These are phyloP conservation scores for Nemania sp. DNA, from an alignment of 2,329 filamentous ascomycete species.

Conservation along the genomic window DNA sequence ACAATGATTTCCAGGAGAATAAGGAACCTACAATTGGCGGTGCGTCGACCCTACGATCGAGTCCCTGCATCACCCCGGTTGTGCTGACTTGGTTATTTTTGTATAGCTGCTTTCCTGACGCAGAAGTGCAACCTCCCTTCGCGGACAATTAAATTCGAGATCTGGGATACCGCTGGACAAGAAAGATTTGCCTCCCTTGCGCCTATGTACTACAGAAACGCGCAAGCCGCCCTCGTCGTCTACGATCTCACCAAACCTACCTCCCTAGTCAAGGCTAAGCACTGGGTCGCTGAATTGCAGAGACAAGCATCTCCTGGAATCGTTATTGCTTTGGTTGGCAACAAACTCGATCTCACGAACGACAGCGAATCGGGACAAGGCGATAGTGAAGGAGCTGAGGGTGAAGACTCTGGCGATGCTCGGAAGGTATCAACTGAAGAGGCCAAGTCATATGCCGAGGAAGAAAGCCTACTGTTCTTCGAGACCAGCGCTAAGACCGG, in stretches of 20 bases:
- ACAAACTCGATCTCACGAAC: slow-evolving; percentile 88
- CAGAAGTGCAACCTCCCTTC: slow-evolving; percentile 97
- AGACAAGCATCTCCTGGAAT: slow-evolving; percentile 95
- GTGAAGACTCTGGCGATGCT: slow-evolving; percentile 69
- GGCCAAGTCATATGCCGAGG: slow-evolving; percentile 90
- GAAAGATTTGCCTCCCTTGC: slow-evolving; percentile 96
- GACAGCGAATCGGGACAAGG: slow-evolving; percentile 51
- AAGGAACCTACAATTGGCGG: slow-evolving; percentile 99
- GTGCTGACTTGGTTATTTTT: slow-evolving; percentile 14
- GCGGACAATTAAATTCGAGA: slow-evolving; percentile 90
- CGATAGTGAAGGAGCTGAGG: slow-evolving; percentile 49
- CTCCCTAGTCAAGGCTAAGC: slow-evolving; percentile 93
- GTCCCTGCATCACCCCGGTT: slow-evolving; percentile 12
- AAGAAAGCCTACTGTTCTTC: slow-evolving; percentile 92
- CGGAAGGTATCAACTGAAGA: slow-evolving; percentile 90
- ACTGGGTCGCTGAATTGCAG: slow-evolving; percentile 98
- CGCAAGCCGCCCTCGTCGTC: slow-evolving; percentile 94
- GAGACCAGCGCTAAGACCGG: slow-evolving; percentile 98
- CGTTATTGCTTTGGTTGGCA: slow-evolving; percentile 94
- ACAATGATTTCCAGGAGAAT: slow-evolving; percentile 99
- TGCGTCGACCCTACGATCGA: slow-evolving; percentile 47
- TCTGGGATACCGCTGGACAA: slow-evolving; percentile 98
- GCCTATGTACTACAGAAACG: slow-evolving; percentile 99
- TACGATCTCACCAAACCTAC: slow-evolving; percentile 98
- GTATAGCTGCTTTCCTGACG: slow-evolving; percentile 90